These are phyloP conservation scores for Basipetospora chlamydospora DNA, from an alignment of 2,329 filamentous ascomycete species.

Conservation along the genomic window DNA sequence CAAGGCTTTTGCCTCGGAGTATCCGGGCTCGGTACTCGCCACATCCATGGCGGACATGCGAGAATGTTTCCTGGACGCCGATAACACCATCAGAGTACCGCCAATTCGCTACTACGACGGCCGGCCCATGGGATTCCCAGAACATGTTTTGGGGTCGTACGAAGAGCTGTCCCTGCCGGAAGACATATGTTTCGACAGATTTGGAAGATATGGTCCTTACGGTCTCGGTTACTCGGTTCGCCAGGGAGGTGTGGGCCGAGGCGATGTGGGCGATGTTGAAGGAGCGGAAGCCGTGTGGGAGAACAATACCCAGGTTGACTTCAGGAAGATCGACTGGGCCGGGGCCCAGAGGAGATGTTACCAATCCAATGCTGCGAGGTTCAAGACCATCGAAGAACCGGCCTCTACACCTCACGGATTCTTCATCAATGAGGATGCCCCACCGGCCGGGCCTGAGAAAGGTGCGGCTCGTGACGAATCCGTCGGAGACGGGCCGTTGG, in stretches of 20 bases:
- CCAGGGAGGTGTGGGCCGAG: slow-evolving; percentile 70
- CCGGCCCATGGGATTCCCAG: slow-evolving; percentile 69
- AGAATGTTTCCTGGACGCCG: slow-evolving; percentile 65
- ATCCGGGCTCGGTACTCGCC: slow-evolving; percentile 22
- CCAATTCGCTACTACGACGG: slow-evolving; percentile 60
- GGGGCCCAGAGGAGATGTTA: slow-evolving; percentile 63
- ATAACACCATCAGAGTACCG: slow-evolving; percentile 52
- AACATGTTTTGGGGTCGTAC: slow-evolving; percentile 77
- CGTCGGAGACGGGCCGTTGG: too few species aligned
- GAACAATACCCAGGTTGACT: slow-evolving; percentile 59
- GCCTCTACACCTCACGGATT: slow-evolving; percentile 32
- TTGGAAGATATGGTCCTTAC: slow-evolving; percentile 77
- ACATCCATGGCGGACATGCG: slow-evolving; percentile 37
- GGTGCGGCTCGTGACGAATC: too few species aligned
- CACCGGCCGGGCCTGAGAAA: background rate
- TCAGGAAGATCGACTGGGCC: slow-evolving; percentile 62
- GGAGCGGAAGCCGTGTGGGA: slow-evolving; percentile 71
- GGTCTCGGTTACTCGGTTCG: slow-evolving; percentile 72
- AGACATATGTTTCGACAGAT: slow-evolving; percentile 86
- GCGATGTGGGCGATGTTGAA: slow-evolving; percentile 68
- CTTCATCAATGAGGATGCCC: slow-evolving; percentile 25
- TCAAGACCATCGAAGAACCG: slow-evolving; percentile 32
- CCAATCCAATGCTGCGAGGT: slow-evolving; percentile 55
- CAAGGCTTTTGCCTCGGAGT: slow-evolving; percentile 33
- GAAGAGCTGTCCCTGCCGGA: slow-evolving; percentile 63